These are phyloP conservation scores for Arctium minus DNA, from an alignment of 129 eudicot species.

Conservation along the genomic window DNA sequence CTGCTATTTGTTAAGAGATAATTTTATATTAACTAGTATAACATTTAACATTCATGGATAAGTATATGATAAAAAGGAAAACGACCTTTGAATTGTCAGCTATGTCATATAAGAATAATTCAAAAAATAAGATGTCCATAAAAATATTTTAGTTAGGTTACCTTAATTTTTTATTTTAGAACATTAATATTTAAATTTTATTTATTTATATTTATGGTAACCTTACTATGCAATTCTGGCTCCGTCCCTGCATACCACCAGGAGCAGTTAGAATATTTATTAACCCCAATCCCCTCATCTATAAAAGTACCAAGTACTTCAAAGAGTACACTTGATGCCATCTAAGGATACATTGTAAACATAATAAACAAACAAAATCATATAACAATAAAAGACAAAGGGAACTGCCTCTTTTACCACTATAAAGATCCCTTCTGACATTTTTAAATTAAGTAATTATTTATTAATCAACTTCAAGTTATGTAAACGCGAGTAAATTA, in stretches of 20 bases:
- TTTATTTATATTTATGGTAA: too few species aligned
- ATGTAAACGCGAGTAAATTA: not conserved
- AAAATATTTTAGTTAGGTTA: too few species aligned
- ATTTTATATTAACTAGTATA: too few species aligned
- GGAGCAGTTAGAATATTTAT: not conserved
- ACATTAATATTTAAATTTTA: too few species aligned
- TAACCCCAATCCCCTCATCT: not conserved
- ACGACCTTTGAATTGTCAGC: too few species aligned
- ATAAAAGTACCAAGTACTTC: not conserved
- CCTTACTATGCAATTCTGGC: too few species aligned
- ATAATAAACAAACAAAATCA: not conserved
- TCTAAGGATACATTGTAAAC: not conserved
- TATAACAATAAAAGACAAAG: not conserved
- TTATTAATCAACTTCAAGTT: not conserved
- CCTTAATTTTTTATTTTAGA: too few species aligned
- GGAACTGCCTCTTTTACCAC: not conserved
- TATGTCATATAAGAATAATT: too few species aligned
- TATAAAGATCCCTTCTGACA: not conserved
- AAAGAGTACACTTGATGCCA: not conserved
- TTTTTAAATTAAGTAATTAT: not conserved
- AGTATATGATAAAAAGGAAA: too few species aligned
- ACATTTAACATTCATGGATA: too few species aligned
- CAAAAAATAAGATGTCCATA: too few species aligned
- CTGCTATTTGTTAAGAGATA: too few species aligned
- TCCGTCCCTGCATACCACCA: not conserved